Conservation (phyloP, 1,284 basidiomycete genomes). For the Cryptococcus hybrid region DNA sequence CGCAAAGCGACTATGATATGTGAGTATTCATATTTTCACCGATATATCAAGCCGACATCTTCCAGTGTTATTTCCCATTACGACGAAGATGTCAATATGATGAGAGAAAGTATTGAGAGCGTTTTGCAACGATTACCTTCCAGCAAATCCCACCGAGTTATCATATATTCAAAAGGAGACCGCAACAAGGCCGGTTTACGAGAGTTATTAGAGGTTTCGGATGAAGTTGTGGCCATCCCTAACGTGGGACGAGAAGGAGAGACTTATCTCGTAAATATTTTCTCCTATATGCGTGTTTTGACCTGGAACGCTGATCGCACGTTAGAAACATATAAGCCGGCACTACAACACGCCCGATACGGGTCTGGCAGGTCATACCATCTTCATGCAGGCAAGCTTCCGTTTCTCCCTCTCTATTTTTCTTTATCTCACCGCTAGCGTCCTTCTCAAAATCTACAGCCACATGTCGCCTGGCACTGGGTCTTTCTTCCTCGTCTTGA, state of each 20-base stretch:
- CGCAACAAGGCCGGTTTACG: conserved; percentile 11
- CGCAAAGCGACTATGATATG: not conserved
- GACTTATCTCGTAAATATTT: conserved; percentile 35
- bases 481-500: conserved; percentile 39
- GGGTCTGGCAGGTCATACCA: conserved; percentile 36
- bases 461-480: conserved; percentile 48
- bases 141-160: conserved; percentile 17
- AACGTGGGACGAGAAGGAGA: conserved; percentile 39
- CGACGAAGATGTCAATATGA: conserved; percentile 22
- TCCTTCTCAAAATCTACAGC: conserved; percentile 12
- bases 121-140: conserved; percentile 6
- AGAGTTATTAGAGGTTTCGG: conserved; percentile 23
- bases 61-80: conserved; percentile 35
- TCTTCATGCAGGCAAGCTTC: conserved; percentile 38
- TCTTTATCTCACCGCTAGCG: not conserved
- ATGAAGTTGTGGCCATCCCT: conserved; percentile 33
- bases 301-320: not conserved
- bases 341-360: conserved; percentile 19
- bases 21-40: not conserved
- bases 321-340: conserved; percentile 31
- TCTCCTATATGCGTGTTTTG: not conserved
- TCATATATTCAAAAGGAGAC: conserved; percentile 30
- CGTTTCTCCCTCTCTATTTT: not conserved
- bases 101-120: conserved; percentile 18
- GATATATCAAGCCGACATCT: not conserved